These are phyloP conservation scores for Paulownia fortunei DNA, from an alignment of 257 asterid species.

Conservation along the genomic window DNA sequence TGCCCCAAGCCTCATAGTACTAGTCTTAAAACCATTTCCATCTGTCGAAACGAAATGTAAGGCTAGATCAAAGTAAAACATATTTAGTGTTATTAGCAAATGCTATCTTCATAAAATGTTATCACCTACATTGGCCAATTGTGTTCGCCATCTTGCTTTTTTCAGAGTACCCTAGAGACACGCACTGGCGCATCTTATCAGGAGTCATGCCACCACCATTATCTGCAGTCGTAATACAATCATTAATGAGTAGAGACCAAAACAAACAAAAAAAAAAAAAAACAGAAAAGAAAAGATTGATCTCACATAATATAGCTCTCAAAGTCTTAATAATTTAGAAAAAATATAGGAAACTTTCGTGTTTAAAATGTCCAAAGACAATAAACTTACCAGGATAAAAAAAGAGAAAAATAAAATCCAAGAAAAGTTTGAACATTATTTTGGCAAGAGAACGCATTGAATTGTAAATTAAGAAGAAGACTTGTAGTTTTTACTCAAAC, in stretches of 20 bases:
- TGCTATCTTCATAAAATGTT: neutral
- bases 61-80: neutral
- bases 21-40: conserved; percentile 91
- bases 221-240: conserved; percentile 45
- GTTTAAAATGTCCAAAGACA: neutral
- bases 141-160: conserved; percentile 72
- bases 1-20: conserved; percentile 93
- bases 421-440: neutral
- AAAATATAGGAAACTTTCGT: neutral
- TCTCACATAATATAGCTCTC: neutral
- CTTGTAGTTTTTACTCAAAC: neutral
- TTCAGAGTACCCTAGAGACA: conserved; percentile 85
- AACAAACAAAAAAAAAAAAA: no score
- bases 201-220: conserved; percentile 94
- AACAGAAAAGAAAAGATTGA: neutral
- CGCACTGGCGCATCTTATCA: conserved; percentile 75
- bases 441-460: neutral
- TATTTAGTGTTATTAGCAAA: neutral
- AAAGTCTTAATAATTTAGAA: neutral
- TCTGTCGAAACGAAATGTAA: conserved; percentile 43
- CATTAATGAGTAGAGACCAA: neutral
- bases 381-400: neutral
- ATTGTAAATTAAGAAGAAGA: neutral
- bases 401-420: neutral
- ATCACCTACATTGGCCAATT: conserved; percentile 80